Percentiles rank a stretch among this genome's conserved stretches.
phyloP scores from a whole-genome alignment of 2,329 filamentous ascomycete genomes.

The Beauveria brongniartii region DNA sequence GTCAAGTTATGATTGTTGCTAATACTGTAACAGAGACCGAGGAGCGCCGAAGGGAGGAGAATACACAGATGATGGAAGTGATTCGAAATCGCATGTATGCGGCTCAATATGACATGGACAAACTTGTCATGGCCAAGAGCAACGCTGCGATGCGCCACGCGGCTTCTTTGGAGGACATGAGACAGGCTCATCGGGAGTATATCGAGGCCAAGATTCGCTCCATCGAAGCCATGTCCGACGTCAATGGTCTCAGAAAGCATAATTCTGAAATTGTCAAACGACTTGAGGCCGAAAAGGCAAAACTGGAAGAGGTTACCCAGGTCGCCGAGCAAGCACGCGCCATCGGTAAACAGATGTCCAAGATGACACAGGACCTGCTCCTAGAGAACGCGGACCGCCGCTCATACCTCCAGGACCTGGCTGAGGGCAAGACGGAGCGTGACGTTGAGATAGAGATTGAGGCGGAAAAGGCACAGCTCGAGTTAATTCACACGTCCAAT shows the following conservation, averaged over 20 bases:
- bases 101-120: slow-evolving; percentile 47
- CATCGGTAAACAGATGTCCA: slow-evolving; percentile 21
- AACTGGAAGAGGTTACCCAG: slow-evolving; percentile 30
- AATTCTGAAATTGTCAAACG: slow-evolving; percentile 50
- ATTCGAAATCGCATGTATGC: slow-evolving; percentile 33
- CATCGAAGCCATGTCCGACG: slow-evolving; percentile 78
- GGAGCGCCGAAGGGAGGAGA: slow-evolving; percentile 23
- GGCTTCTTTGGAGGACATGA: slow-evolving; percentile 54
- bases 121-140: slow-evolving; percentile 47
- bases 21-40: slow-evolving; percentile 24
- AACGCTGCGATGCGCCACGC: slow-evolving; percentile 44
- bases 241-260: slow-evolving; percentile 57
- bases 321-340: slow-evolving; percentile 30
- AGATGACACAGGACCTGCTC: slow-evolving; percentile 33
- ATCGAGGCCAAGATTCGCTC: slow-evolving; percentile 62
- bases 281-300: slow-evolving; percentile 38
- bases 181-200: slow-evolving; percentile 52
- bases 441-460: slow-evolving; percentile 66
- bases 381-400: slow-evolving; percentile 29
- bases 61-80: slow-evolving; percentile 25
- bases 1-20: slow-evolving; percentile 8
- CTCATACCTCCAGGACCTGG: slow-evolving; percentile 35
- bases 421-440: slow-evolving; percentile 45
- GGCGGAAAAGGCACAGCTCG: slow-evolving; percentile 65
- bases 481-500: slow-evolving; percentile 72